Evolutionary conservation across 257 asterid genomes (phyloP).

Genomic region (Agastache rugosa): DNA sequence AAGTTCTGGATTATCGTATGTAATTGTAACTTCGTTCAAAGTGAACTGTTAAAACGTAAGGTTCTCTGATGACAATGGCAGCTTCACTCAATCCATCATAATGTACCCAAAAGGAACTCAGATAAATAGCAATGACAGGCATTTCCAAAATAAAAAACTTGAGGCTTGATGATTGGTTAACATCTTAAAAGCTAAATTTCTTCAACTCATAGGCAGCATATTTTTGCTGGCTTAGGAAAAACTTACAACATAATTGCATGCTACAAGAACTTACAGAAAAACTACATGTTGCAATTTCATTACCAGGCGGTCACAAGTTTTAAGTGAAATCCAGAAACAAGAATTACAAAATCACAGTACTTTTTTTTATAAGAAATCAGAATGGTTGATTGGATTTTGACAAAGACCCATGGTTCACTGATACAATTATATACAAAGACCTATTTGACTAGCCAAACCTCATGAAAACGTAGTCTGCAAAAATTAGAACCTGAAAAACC

Average conservation of each 20-base stretch:
- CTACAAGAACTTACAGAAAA: not conserved
- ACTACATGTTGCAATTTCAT: not conserved
- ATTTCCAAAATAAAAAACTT: not conserved
- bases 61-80: too few species aligned
- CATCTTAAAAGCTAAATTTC: slow-evolving; percentile 6
- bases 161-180: not conserved
- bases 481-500: not conserved
- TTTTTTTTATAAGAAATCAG: too few species aligned
- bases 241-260: not conserved
- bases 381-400: not conserved
- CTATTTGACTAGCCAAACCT: not conserved
- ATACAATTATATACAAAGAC: not conserved
- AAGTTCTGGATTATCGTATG: not conserved
- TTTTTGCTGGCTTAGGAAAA: not conserved
- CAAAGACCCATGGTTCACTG: not conserved
- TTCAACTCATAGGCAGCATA: not conserved
- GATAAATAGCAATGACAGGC: not conserved
- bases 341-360: too few species aligned
- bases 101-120: not conserved
- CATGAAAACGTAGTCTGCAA: not conserved
- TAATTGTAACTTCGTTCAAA: not conserved
- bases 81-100: too few species aligned
- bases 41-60: not conserved
- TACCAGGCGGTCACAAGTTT: too few species aligned
- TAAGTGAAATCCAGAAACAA: not conserved